A percentile compares a stretch with the other conserved stretches of the same genome.
Conservation (phyloP, 768 basidiomycete species). For the Lactarius tabidus region DNA sequence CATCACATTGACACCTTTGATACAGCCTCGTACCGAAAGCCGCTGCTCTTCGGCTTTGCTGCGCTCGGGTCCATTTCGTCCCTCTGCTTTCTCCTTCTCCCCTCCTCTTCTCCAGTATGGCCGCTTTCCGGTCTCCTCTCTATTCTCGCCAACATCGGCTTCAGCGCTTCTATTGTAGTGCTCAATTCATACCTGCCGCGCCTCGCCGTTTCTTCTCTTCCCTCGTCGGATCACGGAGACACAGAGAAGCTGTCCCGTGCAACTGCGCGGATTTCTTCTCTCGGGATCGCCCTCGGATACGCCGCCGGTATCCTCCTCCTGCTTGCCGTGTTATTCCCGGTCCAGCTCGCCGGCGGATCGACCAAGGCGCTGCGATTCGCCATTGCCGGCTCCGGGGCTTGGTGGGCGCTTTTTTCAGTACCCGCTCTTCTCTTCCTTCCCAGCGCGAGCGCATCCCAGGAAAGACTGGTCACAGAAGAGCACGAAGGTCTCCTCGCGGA, state of each 20-base stretch:
- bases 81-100: slow-evolving; percentile 64
- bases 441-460: slow-evolving; percentile 30
- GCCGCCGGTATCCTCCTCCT: slow-evolving; percentile 75
- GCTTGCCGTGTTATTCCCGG: slow-evolving; percentile 72
- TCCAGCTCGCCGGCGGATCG: slow-evolving; percentile 65
- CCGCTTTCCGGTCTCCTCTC: slow-evolving; percentile 63
- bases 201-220: slow-evolving; percentile 42
- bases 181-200: slow-evolving; percentile 85
- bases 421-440: slow-evolving; percentile 78
- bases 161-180: slow-evolving; percentile 83
- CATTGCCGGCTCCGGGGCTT: slow-evolving; percentile 78
- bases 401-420: slow-evolving; percentile 84
- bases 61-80: slow-evolving; percentile 65
- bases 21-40: slow-evolving; percentile 67
- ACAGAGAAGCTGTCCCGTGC: slow-evolving; percentile 59
- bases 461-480: slow-evolving; percentile 10
- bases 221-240: slow-evolving; percentile 34
- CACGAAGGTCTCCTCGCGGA: slow-evolving; percentile 21
- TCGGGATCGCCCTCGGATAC: slow-evolving; percentile 85
- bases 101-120: slow-evolving; percentile 71
- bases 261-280: slow-evolving; percentile 78
- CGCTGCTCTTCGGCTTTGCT: slow-evolving; percentile 46
- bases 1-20: slow-evolving; percentile 17
- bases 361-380: slow-evolving; percentile 78
- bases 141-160: slow-evolving; percentile 76